Evolutionary conservation across 1,284 basidiomycete species (phyloP), one percentile per base, ranked within the genome.

Genomic region (Afroboletus lepidellus): DNA sequence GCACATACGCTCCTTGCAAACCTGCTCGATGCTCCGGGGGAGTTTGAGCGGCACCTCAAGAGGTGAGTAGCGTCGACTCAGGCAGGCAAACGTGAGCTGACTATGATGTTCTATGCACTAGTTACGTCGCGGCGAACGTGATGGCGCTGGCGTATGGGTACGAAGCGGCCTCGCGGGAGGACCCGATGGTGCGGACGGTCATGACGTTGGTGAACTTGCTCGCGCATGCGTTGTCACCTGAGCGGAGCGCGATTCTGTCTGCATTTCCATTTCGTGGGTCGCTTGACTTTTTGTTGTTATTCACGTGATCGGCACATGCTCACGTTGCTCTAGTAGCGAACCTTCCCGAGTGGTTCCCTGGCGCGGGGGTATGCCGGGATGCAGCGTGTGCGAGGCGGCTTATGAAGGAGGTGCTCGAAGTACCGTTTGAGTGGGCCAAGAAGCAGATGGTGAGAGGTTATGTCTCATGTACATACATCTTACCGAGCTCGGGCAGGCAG

Each of bases 131-230:
- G 16, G 50, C 50, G 8, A 55, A n/a, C n/a, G n/a, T 63, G 38
- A 64, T 67, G 61, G 48, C 63, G 12, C 30, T 66, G 3, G 53
- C 62, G 44, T 64, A 64, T 47, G 62, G 61, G 18, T 64, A 67
- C 21, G 23, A 62, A 3, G 41, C 48, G 1, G 45, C 46, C 0
- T 23, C 42, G 6, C 20, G 44, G 25, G 46, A 64, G 25, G 65
- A 67, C 33, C 63, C 61, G 13, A 50, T 62, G 3, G 41, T 66
- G 5, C n/a, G 44, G 21, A 23, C 52, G 11, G 41, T 66, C 4
- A 60, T 57, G 30, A 49, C 41, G 3, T 51, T 49, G 21, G 44
- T 30, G 13, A 13, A 51, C 3, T 44, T 60, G 23, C 50, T 41
- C 25, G 32, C 50, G 13, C 54, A 54, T 27, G 65, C 46, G 36